phyloP scores from a whole-genome alignment of 2,329 filamentous ascomycete genomes.

The Parastagonospora avenae region DNA sequence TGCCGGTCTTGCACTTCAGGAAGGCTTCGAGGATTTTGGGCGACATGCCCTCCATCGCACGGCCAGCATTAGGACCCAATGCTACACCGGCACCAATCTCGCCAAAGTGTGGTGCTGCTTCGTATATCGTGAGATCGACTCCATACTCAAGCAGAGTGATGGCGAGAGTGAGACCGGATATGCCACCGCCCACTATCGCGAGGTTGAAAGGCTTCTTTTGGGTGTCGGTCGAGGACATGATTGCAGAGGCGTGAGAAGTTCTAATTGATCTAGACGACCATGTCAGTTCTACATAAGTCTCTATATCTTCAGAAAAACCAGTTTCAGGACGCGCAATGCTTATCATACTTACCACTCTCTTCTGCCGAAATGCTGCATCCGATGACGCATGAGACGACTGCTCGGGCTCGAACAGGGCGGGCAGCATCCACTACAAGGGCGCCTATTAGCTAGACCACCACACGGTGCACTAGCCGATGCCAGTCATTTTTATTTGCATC shows the following conservation, averaged over 20 bases:
- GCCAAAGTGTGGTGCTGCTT: constrained; percentile 59
- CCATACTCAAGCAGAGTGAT: constrained; percentile 56
- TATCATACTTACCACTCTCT: constrained; percentile 6
- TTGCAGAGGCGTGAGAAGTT: background rate
- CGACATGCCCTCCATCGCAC: constrained; percentile 60
- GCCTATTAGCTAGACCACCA: background rate
- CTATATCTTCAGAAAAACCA: too few relatives aligned
- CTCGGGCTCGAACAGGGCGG: background rate
- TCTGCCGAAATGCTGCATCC: constrained; percentile 14
- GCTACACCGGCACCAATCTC: constrained; percentile 65
- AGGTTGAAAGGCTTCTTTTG: constrained; percentile 50
- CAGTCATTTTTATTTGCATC: background rate
- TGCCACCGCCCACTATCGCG: constrained; percentile 65
- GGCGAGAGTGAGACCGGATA: constrained; percentile 61
- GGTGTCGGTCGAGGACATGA: constrained; percentile 24
- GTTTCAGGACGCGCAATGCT: too few relatives aligned
- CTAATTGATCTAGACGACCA: too few relatives aligned
- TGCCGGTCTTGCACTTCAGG: constrained; percentile 48
- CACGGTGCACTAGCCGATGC: constrained; percentile 19
- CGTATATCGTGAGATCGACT: constrained; percentile 60
- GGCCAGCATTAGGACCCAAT: constrained; percentile 61
- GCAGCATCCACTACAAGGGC: background rate
- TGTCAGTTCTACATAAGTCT: too few relatives aligned
- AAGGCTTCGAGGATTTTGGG: constrained; percentile 50
- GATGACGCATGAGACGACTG: constrained; percentile 16